Base-by-base conservation (phyloP, 768 basidiomycete species). In the Rhizopogon vesiculosus region DNA sequence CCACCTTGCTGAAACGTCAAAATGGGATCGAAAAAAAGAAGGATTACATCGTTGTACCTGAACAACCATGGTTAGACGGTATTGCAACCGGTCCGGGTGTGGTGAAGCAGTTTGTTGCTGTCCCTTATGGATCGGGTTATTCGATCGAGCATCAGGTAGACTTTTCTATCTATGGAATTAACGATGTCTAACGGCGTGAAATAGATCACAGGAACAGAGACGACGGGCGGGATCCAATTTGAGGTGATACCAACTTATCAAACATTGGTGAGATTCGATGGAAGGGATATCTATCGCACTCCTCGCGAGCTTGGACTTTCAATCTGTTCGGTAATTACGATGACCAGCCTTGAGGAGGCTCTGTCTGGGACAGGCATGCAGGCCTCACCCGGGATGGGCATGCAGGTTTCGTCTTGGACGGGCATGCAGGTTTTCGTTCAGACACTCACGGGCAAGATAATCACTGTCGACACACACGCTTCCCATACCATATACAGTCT, bases 401-500 rank as follows among this genome's bases (percentile, higher is more conserved):
- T 25, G 28, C n/a, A 33, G 7, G n/a, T n/a, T 7, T n/a, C 45
- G 1, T 13, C 38, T 45, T 3, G 13, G 9, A 86, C 86, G 62
- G 87, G 71, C 64, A 89, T 90, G 88, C 87, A 89, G 70, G 87
- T 89, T 64, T 87, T 87, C 61, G 84, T 91, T 55, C 90, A 91
- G 79, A 88, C 86, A 19, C 73, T 89, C 42, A 89, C 87, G 7
- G 87, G 87, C 50, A 89, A 91, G 83, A 89, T 86, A 19, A 87
- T 90, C 69, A 88, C 85, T 87, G 19, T 86, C 87, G 71, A 84
- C 84, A 0, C 86, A 48, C 89, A 91, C 72, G 90, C 89, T 0
- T 88, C 84, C 0, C 84, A 86, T 66, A 85, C 85, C 40, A 86
- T 87, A 56, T 85, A 87, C 63, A 86, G 86, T 54, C 85, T 87